Evolutionary conservation across 1,284 basidiomycete genomes (phyloP).

Genomic region (Malassezia restricta): DNA sequence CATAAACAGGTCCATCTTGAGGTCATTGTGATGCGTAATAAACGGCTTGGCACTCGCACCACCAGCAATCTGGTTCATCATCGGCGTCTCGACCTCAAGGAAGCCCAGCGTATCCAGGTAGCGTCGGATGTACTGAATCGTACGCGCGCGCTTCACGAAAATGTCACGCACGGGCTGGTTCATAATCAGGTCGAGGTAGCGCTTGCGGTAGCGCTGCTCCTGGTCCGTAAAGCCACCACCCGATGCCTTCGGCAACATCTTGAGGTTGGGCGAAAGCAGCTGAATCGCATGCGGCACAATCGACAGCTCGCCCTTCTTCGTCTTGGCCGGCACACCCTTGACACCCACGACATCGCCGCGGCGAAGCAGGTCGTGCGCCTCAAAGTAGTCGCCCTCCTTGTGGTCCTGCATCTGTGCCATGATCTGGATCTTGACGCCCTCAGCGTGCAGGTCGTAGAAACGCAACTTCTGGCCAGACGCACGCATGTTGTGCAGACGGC

Average conservation of each 20-base stretch:
- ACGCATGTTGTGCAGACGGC: conserved; percentile 82
- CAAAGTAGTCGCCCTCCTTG: conserved; percentile 54
- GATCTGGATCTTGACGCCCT: conserved; percentile 87
- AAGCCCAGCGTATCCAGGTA: conserved; percentile 87
- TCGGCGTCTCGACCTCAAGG: conserved; percentile 97
- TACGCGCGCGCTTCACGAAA: conserved; percentile 65
- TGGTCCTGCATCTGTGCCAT: conserved; percentile 75
- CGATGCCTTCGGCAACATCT: conserved; percentile 60
- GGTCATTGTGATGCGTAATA: conserved; percentile 96
- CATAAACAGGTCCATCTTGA: conserved; percentile 92
- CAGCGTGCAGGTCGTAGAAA: conserved; percentile 89
- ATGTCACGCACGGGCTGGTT: conserved; percentile 79
- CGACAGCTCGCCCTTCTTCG: conserved; percentile 90
- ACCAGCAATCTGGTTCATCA: conserved; percentile 92
- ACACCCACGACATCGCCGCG: conserved; percentile 95
- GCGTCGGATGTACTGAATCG: conserved; percentile 57
- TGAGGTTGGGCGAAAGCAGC: conserved; percentile 87
- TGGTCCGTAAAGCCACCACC: conserved; percentile 57
- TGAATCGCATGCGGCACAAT: conserved; percentile 70
- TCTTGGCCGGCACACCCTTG: conserved; percentile 73
- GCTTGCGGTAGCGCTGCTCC: conserved; percentile 94
- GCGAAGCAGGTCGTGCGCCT: conserved; percentile 72
- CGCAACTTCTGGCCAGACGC: conserved; percentile 68
- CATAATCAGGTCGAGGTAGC: conserved; percentile 95
- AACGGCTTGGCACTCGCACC: conserved; percentile 98